These are phyloP conservation scores for Niebla homalea DNA, from an alignment of 495 filamentous ascomycete genomes.

Conservation along the genomic window DNA sequence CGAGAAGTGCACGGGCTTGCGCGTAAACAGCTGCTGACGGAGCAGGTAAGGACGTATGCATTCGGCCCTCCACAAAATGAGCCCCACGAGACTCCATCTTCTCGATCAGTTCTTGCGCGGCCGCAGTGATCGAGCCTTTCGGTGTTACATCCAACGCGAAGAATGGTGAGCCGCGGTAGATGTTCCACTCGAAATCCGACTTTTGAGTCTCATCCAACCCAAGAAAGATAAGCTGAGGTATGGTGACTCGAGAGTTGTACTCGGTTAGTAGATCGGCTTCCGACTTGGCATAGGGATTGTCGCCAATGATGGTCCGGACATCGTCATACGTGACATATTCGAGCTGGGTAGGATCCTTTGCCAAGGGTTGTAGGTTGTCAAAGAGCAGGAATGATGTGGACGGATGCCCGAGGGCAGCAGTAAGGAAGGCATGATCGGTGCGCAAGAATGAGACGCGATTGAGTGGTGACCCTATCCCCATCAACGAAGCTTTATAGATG, in stretches of 20 bases:
- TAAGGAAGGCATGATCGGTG: slow-evolving; percentile 63
- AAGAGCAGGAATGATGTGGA: slow-evolving; percentile 61
- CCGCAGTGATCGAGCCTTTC: slow-evolving; percentile 40
- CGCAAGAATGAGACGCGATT: slow-evolving; percentile 82
- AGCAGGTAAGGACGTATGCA: slow-evolving; percentile 43
- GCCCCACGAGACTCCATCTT: slow-evolving; percentile 44
- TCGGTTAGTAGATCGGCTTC: slow-evolving; percentile 60
- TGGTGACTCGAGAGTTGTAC: slow-evolving; percentile 58
- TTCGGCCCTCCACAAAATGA: slow-evolving; percentile 44
- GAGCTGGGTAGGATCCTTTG: slow-evolving; percentile 41
- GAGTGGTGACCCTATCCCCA: slow-evolving; percentile 47
- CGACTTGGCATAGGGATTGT: slow-evolving; percentile 52
- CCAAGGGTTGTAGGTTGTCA: slow-evolving; percentile 65
- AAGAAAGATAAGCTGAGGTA: slow-evolving; percentile 67
- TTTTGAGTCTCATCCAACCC: slow-evolving; percentile 57
- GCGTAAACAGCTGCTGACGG: slow-evolving; percentile 71
- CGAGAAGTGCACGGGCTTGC: slow-evolving; percentile 75
- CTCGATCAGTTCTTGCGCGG: slow-evolving; percentile 36
- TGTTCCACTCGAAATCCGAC: slow-evolving; percentile 35
- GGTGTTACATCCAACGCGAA: slow-evolving; percentile 88
- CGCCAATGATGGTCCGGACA: slow-evolving; percentile 54
- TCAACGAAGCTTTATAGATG: slow-evolving; percentile 10
- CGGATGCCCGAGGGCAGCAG: slow-evolving; percentile 58
- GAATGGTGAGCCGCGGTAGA: slow-evolving; percentile 63
- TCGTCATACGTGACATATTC: slow-evolving; percentile 50